Conservation (phyloP, 2,329 filamentous ascomycete species). For the Arachnopeziza araneosa region DNA sequence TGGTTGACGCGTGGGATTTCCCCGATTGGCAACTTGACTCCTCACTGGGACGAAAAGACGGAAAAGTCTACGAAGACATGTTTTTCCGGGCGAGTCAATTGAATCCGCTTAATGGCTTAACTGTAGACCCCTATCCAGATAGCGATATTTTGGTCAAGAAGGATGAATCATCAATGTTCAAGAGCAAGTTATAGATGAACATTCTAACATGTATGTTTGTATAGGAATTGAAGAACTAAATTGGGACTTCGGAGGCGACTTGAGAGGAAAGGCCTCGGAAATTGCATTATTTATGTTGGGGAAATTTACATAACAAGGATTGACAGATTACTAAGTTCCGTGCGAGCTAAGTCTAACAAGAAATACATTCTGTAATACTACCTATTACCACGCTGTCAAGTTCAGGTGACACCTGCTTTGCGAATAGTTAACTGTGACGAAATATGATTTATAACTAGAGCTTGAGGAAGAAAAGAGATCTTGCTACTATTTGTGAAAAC, state of each 20-base stretch:
- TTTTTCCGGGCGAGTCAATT: slow-evolving; percentile 66
- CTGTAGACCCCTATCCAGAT: slow-evolving; percentile 67
- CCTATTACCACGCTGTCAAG: too few relatives aligned
- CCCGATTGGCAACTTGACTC: slow-evolving; percentile 74
- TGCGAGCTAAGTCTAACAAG: too few relatives aligned
- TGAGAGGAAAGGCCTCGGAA: neutral
- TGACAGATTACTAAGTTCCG: too few relatives aligned
- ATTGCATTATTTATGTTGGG: neutral
- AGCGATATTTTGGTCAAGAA: slow-evolving; percentile 56
- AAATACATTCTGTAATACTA: too few relatives aligned
- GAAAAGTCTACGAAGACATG: slow-evolving; percentile 73
- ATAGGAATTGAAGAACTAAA: neutral
- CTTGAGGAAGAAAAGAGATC: too few relatives aligned
- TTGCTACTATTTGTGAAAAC: too few relatives aligned
- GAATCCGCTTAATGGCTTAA: slow-evolving; percentile 68
- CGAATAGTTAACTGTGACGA: too few relatives aligned
- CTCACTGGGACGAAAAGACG: slow-evolving; percentile 63
- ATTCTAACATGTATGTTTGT: neutral
- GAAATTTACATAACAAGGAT: neutral
- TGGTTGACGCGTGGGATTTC: slow-evolving; percentile 73
- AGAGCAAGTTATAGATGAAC: slow-evolving; percentile 43
- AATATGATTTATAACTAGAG: too few relatives aligned
- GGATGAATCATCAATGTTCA: slow-evolving; percentile 40
- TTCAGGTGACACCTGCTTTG: too few relatives aligned
- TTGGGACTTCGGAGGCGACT: neutral